Conservation (phyloP, 805 yeast species). For the Zygotorulaspora danielsina region DNA sequence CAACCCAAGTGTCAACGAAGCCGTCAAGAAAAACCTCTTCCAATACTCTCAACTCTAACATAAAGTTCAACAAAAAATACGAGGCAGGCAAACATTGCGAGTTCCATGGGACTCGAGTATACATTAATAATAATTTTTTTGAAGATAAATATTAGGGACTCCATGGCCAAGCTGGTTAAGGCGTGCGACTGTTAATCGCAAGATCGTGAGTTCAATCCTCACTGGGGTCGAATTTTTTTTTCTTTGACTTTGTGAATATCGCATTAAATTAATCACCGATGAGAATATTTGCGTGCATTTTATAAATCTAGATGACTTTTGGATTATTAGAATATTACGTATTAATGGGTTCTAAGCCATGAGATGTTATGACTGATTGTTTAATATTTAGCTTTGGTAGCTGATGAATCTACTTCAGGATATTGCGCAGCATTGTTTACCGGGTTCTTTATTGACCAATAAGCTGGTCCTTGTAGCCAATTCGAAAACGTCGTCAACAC, state of each 20-base stretch:
- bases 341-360: neutral
- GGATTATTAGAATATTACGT: neutral
- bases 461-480: slow-evolving; percentile 82
- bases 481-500: slow-evolving; percentile 92
- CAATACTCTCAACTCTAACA: no score
- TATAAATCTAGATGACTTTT: neutral
- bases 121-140: no score
- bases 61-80: no score
- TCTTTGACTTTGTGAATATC: neutral
- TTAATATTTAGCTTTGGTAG: no score
- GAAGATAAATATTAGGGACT: slow-evolving; percentile 33
- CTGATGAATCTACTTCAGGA: no score
- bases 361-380: no score
- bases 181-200: slow-evolving; percentile 58
- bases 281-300: no score
- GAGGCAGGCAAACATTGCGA: no score
- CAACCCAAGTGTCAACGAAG: no score
- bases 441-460: slow-evolving; percentile 47
- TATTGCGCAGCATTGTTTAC: slow-evolving; percentile 37
- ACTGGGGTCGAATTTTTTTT: slow-evolving; percentile 41
- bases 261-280: no score
- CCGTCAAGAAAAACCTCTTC: no score
- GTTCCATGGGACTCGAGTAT: no score
- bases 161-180: slow-evolving; percentile 54
- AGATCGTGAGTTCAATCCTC: slow-evolving; percentile 56